Conservation (phyloP, 2,329 filamentous ascomycete genomes). For the Celoporthe dispersa region DNA sequence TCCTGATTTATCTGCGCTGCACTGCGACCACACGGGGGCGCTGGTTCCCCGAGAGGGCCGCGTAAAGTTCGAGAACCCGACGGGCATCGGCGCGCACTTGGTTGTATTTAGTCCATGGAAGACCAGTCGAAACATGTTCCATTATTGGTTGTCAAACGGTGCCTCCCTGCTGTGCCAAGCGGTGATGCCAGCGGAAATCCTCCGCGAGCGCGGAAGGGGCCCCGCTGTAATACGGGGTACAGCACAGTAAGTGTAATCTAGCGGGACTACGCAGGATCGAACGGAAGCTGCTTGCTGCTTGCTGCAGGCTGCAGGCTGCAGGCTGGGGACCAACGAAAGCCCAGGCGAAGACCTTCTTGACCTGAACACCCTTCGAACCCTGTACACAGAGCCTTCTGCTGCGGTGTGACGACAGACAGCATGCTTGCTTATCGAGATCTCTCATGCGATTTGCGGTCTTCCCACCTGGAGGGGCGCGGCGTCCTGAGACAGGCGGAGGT, state of each 20-base stretch:
- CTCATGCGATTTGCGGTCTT: not conserved
- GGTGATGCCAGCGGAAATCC: conserved; percentile 16
- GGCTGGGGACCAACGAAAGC: not conserved
- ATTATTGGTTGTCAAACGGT: not conserved
- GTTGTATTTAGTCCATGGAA: not conserved
- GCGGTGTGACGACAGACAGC: conserved; percentile 7
- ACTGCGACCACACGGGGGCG: not conserved
- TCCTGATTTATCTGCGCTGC: conserved; percentile 3
- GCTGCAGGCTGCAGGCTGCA: not conserved
- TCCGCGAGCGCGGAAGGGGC: conserved; percentile 13
- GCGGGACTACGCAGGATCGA: conserved; percentile 22
- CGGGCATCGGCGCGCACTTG: not conserved
- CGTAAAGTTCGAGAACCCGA: not conserved
- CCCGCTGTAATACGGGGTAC: not conserved
- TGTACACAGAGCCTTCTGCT: not conserved
- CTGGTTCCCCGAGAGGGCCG: not conserved
- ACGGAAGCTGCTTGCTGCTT: too few species aligned
- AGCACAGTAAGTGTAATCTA: not conserved
- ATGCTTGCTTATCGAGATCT: conserved; percentile 8
- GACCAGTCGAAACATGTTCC: not conserved
- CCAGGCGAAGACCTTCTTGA: not conserved
- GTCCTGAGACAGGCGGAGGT: not conserved
- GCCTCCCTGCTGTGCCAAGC: conserved; percentile 1
- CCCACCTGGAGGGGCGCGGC: not conserved
- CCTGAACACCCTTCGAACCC: not conserved